phyloP scores from a whole-genome alignment of 2,329 filamentous ascomycete species.

The Elsinoe fawcettii region DNA sequence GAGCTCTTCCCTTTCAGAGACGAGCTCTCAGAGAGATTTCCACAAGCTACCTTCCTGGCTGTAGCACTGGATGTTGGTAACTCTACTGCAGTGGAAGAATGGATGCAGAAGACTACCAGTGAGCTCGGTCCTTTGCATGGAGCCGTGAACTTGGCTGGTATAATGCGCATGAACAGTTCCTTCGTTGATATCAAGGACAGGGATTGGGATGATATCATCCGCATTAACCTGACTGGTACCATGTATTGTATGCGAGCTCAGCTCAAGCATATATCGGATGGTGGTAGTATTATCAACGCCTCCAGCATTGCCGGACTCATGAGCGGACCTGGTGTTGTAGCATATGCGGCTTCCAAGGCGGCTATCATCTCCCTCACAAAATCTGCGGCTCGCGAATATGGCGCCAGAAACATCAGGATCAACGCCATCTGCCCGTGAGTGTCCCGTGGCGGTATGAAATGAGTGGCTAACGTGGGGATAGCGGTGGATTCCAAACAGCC shows the following conservation, averaged over 20 bases:
- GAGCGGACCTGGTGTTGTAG: constrained; percentile 24
- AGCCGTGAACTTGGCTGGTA: constrained; percentile 40
- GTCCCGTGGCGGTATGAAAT: too few species aligned
- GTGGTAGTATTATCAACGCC: constrained; percentile 53
- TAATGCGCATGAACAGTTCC: constrained; percentile 19
- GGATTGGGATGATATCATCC: constrained; percentile 32
- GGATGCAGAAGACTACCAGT: constrained; percentile 29
- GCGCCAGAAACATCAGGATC: constrained; percentile 19
- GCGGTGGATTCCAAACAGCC: too few species aligned
- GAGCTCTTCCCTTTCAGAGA: too few species aligned
- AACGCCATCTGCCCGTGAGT: constrained; percentile 17
- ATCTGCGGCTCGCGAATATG: constrained; percentile 20
- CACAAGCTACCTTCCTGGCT: too few species aligned
- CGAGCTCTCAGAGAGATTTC: too few species aligned
- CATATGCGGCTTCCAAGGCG: constrained; percentile 25
- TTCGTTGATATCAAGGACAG: constrained; percentile 25
- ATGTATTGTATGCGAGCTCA: constrained; percentile 47
- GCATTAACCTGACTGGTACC: constrained; percentile 35
- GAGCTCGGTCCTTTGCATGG: constrained; percentile 33
- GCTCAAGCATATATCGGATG: constrained; percentile 37
- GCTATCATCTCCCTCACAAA: constrained; percentile 22
- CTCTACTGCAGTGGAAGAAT: too few species aligned
- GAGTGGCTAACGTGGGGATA: too few species aligned
- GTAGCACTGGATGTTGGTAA: too few species aligned
- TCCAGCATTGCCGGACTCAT: constrained; percentile 36